Evolutionary conservation across 371 early-diverging fungal species (phyloP).

Genomic region (Paraphysoderma sedebokerense): DNA sequence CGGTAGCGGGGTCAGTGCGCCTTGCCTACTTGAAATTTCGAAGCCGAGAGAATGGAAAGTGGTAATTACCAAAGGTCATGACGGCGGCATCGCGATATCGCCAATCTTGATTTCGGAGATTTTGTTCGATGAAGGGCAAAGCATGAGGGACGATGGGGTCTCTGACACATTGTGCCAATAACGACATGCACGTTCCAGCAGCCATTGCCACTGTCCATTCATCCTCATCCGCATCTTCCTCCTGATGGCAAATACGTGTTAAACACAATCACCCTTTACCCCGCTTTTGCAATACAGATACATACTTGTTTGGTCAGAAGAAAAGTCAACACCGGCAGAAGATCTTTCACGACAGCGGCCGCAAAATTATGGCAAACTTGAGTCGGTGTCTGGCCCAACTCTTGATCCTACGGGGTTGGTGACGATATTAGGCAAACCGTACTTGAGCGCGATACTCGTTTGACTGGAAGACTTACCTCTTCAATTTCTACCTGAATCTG

Average conservation of each 20-base stretch:
- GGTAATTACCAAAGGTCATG: constrained; percentile 98
- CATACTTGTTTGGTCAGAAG: constrained; percentile 62
- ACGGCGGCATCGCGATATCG: constrained; percentile 86
- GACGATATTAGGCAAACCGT: too few relatives aligned
- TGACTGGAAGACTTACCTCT: constrained; percentile 17
- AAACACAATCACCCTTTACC: not conserved
- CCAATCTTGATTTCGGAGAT: constrained; percentile 76
- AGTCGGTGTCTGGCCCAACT: not conserved
- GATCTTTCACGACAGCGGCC: constrained; percentile 45
- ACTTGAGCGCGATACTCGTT: too few relatives aligned
- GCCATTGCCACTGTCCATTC: constrained; percentile 96
- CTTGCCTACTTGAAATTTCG: constrained; percentile 67
- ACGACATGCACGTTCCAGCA: constrained; percentile 81
- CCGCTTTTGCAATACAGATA: not conserved
- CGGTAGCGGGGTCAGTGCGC: constrained; percentile 93
- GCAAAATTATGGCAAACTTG: constrained; percentile 53
- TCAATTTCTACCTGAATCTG: constrained; percentile 34
- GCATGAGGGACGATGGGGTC: constrained; percentile 58
- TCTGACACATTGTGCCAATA: constrained; percentile 64
- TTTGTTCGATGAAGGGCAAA: constrained; percentile 72
- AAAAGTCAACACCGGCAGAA: constrained; percentile 69
- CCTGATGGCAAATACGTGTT: constrained; percentile 21
- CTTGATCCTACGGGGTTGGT: too few relatives aligned
- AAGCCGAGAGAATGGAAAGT: constrained; percentile 24
- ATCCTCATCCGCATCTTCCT: constrained; percentile 93